Conservation (phyloP, 192 early-diverging fungal genomes). For the Phycomyces blakesleeanus region DNA sequence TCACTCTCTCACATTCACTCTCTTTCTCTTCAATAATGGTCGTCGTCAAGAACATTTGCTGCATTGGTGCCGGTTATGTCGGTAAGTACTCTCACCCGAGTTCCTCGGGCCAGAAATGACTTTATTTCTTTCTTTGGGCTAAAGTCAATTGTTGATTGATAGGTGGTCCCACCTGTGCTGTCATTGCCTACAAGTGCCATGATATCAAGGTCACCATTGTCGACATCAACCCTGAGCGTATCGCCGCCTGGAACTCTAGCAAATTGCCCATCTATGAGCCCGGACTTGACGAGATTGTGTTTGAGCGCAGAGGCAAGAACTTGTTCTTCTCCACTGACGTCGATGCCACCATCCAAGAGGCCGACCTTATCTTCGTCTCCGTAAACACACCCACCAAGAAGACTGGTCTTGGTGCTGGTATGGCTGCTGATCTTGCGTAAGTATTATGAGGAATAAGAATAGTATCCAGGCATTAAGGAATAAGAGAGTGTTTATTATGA, state of each 20-base stretch:
- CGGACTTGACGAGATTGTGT: constrained; percentile 83
- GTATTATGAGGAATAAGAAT: constrained; percentile 19
- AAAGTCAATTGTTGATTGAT: not conserved
- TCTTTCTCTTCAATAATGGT: constrained; percentile 8
- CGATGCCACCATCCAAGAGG: constrained; percentile 68
- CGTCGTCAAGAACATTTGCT: constrained; percentile 71
- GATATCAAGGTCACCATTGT: constrained; percentile 87
- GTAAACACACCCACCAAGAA: constrained; percentile 92
- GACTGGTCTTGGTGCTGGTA: constrained; percentile 69
- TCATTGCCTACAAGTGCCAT: constrained; percentile 89
- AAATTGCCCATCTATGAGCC: constrained; percentile 89
- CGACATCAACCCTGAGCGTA: constrained; percentile 73
- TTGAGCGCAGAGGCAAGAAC: constrained; percentile 68
- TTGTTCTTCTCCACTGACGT: constrained; percentile 86
- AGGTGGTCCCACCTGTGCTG: constrained; percentile 90
- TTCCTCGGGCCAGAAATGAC: too few relatives aligned
- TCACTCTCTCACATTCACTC: not conserved
- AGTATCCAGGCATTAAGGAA: too few relatives aligned
- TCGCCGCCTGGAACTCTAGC: constrained; percentile 86
- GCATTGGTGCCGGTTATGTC: constrained; percentile 95
- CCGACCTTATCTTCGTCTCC: constrained; percentile 90
- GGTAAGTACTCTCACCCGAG: too few relatives aligned
- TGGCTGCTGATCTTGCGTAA: constrained; percentile 79
- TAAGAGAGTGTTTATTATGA: too few relatives aligned
- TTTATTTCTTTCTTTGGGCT: too few relatives aligned